Base-by-base conservation (phyloP, 2,329 filamentous ascomycete species). In the Nannizziopsis barbatae region DNA sequence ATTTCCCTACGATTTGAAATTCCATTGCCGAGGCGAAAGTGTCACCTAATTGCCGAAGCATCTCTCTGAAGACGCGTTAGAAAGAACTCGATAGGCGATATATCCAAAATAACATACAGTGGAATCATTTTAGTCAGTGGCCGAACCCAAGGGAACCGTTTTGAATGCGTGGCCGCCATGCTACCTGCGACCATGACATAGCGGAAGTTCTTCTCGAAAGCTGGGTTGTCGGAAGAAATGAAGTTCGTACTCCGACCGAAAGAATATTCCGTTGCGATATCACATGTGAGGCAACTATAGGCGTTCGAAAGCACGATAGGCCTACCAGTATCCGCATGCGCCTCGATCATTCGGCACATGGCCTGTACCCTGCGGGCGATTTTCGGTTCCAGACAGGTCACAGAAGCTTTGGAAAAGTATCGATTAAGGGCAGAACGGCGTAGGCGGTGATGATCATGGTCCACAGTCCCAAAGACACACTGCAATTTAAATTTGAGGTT, bases 251-350 rank as follows among this genome's bases (percentile, higher is more conserved):
- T 12, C 53, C 44, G 12, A 55, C 58, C 55, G 62, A 58, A 32
- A 54, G 42, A 57, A 50, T 71, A 72, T 49, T 70, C 62, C 51
- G 67, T 69, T 52, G 73, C 68, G 37, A 72, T 64, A 27, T 73
- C 70, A 30, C 68, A 68, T 0, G 68, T 67, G 5, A 54, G 39
- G 39, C 47, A 50, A n/a, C 40, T 49, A 33, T 41, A 54, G 9
- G 47, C 52, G 8, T 49, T 36, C 10, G 52, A 54, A 32, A 54
- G n/a, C 6, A 45, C 31, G 17, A 54, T 32, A n/a, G 45, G 47
- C 30, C 43, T 49, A 5, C 50, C 45, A 11, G 44, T 22, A 3
- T 22, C 45, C 2, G 38, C 41, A 35, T 49, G 47, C 9, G 43
- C 30, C 10, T 48, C 27, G 12, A 54, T 38, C 11, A 43, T 12